Evolutionary conservation across 305 asterid genomes (phyloP), one percentile per base, ranked within the genome.

Genomic region (Petunia hybrid): DNA sequence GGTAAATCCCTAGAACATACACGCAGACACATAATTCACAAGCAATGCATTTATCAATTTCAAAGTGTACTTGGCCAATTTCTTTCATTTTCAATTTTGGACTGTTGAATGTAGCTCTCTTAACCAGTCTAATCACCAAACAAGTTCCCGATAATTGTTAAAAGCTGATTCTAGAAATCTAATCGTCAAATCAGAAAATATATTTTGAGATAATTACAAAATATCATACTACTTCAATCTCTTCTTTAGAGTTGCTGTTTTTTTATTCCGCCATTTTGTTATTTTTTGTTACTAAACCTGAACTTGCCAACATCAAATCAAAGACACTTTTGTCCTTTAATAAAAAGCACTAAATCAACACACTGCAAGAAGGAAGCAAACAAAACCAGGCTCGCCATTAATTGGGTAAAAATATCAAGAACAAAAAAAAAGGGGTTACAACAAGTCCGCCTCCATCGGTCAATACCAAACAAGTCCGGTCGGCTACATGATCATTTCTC

Each of bases 201-300:
- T 42, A 41, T 42, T 31, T 41, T 6, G 6, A 68, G 16, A 42
- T 42, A 55, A 68, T 53, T 12, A 68, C 39, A 68, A 10, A 41
- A 36, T 48, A 35, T 71, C 78, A 69, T 45, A 69, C 16, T 16
- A 56, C 45, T 69, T 7, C 53, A 39, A 48, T 69, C 40, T 67
- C 39, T 69, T 69, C 9, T 71, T 71, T 71, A 22, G 31, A 22
- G 31, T 22, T 22, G 31, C 31, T 71, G 16, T 71, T 5, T 48
- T 10, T 67, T 71, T 55, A 46, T 70, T 70, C 40, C 61, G 77
- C 77, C 61, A 48, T 45, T 73, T 73, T 73, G 31, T 14, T 35
- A 31, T 12, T 68, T 40, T 13, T 13, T 16, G 2, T 16, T 1
- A 12, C 78, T 12, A 13, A 73, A 55, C 36, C 36, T 48, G 8